Evolutionary conservation across 108 stramenopile genomes (phyloP).

Genomic region (Epipyxis sp.): DNA sequence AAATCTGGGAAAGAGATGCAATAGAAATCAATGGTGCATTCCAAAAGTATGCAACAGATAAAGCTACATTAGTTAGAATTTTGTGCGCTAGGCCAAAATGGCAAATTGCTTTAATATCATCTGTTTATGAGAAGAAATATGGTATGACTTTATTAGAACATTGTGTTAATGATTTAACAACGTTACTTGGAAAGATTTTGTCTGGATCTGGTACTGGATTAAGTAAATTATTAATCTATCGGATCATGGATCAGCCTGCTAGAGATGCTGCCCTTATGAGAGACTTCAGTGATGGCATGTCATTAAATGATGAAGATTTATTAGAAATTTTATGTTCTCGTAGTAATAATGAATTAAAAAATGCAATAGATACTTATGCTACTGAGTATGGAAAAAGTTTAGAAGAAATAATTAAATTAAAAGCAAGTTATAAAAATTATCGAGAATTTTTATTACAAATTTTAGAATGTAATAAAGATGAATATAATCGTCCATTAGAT

Average conservation of each 20-base stretch:
- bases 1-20: conserved; percentile 4
- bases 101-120: neutral
- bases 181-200: neutral
- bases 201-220: conserved; percentile 18
- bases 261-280: conserved; percentile 4
- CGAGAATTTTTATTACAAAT: neutral
- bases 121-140: neutral
- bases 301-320: neutral
- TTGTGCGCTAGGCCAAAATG: conserved; percentile 4
- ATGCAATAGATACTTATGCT: neutral
- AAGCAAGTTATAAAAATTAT: conserved; percentile 6
- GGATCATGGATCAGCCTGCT: neutral
- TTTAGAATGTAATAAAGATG: neutral
- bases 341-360: neutral
- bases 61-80: neutral
- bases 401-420: neutral
- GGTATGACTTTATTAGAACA: neutral
- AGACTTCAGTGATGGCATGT: neutral
- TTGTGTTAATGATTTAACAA: neutral
- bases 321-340: conserved; percentile 5
- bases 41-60: conserved; percentile 11
- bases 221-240: neutral
- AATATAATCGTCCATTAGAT: neutral
- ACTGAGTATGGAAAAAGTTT: neutral
- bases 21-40: neutral